These are phyloP conservation scores for Mrakia gelida DNA, from an alignment of 768 basidiomycete species.

Conservation along the genomic window DNA sequence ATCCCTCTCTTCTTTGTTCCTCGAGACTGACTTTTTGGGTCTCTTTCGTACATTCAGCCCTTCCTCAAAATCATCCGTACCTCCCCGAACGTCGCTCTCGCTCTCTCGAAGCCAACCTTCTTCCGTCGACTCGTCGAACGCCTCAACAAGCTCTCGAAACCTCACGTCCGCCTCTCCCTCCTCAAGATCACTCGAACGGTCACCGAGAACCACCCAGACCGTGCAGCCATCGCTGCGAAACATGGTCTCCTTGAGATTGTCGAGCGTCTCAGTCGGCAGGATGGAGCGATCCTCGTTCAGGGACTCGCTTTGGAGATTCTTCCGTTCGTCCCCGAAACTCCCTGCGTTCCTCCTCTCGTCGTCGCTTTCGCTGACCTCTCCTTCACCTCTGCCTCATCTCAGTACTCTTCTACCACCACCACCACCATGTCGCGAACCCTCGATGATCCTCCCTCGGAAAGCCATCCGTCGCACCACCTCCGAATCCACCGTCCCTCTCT, in stretches of 20 bases:
- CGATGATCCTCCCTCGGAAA: not conserved
- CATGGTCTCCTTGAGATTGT: slow-evolving; percentile 80
- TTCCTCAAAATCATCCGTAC: slow-evolving; percentile 83
- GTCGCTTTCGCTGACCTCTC: not conserved
- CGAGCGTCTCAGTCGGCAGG: slow-evolving; percentile 70
- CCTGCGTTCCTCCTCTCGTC: not conserved
- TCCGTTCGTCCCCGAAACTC: slow-evolving; percentile 21
- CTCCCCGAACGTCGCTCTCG: slow-evolving; percentile 67
- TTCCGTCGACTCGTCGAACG: slow-evolving; percentile 83
- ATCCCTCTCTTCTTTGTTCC: no score
- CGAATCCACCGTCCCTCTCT: slow-evolving; percentile 2
- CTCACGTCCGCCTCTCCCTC: slow-evolving; percentile 85
- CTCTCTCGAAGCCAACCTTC: slow-evolving; percentile 74
- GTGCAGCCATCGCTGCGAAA: slow-evolving; percentile 70
- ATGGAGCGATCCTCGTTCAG: slow-evolving; percentile 84
- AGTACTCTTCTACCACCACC: not conserved
- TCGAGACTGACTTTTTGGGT: not conserved
- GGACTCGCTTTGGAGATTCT: slow-evolving; percentile 51
- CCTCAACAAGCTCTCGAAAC: slow-evolving; percentile 62
- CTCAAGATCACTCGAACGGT: slow-evolving; percentile 76
- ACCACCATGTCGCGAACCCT: not conserved
- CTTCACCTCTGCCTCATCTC: not conserved
- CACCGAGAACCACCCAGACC: slow-evolving; percentile 85
- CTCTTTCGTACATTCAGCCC: slow-evolving; percentile 27
- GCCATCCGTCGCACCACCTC: slow-evolving; percentile 15